Conservation (phyloP, 441 rosid genomes). For the Viola pubescens region DNA sequence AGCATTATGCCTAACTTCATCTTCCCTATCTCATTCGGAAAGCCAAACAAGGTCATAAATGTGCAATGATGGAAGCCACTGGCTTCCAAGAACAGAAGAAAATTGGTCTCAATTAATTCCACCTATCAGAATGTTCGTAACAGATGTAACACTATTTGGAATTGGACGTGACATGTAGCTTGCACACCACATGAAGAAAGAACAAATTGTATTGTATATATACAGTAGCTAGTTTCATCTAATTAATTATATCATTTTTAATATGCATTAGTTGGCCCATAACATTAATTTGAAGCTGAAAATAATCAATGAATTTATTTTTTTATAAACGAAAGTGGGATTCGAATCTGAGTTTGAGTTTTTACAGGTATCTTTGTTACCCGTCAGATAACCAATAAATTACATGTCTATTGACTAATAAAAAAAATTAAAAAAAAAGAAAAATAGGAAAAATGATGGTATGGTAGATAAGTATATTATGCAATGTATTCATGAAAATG, state of each 20-base stretch:
- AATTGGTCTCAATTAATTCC: background rate
- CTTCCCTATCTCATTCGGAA: background rate
- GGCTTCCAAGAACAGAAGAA: background rate
- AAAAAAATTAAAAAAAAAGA: no score
- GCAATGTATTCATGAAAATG: no score
- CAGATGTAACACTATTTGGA: background rate
- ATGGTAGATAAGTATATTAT: no score
- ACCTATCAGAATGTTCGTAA: background rate
- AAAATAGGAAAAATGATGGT: no score
- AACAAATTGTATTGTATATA: background rate
- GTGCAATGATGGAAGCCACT: background rate
- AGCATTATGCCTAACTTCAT: no score
- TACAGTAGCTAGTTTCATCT: background rate
- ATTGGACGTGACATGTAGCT: conserved; percentile 1
- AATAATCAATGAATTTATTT: no score
- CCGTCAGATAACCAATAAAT: no score
- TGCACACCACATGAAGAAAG: conserved; percentile 2
- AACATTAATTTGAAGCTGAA: no score
- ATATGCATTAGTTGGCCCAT: background rate
- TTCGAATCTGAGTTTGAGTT: no score
- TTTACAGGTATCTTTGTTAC: no score
- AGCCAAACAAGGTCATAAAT: conserved; percentile 6
- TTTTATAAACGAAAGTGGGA: no score
- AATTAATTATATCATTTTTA: conserved; percentile 1
- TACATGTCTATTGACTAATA: no score